Percentiles rank a stretch among this genome's conserved stretches.
These are phyloP conservation scores for Hypoxylon subgilvum DNA, from an alignment of 495 filamentous ascomycete species.

Conservation along the genomic window DNA sequence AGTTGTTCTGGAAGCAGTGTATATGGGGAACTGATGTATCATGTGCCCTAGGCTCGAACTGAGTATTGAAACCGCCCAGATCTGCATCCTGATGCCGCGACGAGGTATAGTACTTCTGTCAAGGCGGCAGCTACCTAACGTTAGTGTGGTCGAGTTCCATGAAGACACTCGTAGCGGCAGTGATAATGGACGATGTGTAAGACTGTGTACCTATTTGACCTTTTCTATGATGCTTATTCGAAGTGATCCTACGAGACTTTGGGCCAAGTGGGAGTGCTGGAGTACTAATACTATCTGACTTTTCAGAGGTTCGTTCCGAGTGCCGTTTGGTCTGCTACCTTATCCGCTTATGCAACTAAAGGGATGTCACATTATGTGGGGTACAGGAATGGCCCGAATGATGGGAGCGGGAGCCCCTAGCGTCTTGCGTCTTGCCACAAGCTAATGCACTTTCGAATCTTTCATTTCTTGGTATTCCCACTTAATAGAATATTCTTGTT, in stretches of 20 bases:
- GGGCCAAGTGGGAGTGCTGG: neutral
- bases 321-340: constrained; percentile 27
- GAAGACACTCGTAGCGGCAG: no score
- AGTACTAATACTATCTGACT: neutral
- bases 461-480: no score
- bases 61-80: neutral
- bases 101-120: constrained; percentile 2
- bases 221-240: no score
- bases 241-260: neutral
- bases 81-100: neutral
- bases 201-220: no score
- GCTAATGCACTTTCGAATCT: no score
- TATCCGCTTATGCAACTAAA: constrained; percentile 32
- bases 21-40: neutral
- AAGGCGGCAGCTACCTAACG: neutral
- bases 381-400: no score
- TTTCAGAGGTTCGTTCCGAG: constrained; percentile 10
- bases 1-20: constrained; percentile 3
- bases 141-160: neutral
- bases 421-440: no score
- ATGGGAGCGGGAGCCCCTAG: no score
- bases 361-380: no score
- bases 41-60: neutral
- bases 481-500: no score
- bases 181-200: no score